These are phyloP conservation scores for Mucor irregularis DNA, from an alignment of 371 early-diverging fungal species.

Conservation along the genomic window DNA sequence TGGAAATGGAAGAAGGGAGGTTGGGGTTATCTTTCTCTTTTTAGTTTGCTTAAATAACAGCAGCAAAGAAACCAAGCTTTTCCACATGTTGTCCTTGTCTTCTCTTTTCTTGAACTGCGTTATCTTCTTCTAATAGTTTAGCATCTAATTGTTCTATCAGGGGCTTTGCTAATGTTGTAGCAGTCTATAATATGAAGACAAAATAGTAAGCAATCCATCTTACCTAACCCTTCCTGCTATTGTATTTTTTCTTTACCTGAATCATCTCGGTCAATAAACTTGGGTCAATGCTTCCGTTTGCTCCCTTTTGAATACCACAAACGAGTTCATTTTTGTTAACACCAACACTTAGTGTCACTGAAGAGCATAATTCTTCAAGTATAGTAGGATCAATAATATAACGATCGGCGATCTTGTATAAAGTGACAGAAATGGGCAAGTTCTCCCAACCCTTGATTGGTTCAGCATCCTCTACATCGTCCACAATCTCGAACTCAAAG, in stretches of 20 bases:
- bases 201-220: background rate
- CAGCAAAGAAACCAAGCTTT: slow-evolving; percentile 67
- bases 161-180: slow-evolving; percentile 59
- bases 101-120: slow-evolving; percentile 43
- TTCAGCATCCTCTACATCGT: slow-evolving; percentile 83
- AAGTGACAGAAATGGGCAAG: slow-evolving; percentile 80
- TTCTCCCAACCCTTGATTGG: slow-evolving; percentile 73
- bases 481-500: slow-evolving; percentile 87
- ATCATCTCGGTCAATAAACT: slow-evolving; percentile 80
- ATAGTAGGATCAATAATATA: slow-evolving; percentile 87
- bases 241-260: slow-evolving; percentile 16
- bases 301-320: slow-evolving; percentile 84
- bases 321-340: slow-evolving; percentile 80
- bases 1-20: too few species aligned
- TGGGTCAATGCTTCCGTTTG: slow-evolving; percentile 75
- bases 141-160: slow-evolving; percentile 56
- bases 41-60: slow-evolving; percentile 49
- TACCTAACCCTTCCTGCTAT: slow-evolving; percentile 29
- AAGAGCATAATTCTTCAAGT: slow-evolving; percentile 85
- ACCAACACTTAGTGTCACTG: slow-evolving; percentile 76
- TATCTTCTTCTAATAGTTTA: slow-evolving; percentile 53
- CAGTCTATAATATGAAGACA: slow-evolving; percentile 41
- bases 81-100: slow-evolving; percentile 47
- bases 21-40: background rate
- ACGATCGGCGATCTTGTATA: slow-evolving; percentile 83